These are phyloP conservation scores for Phylloporus sp. DNA, from an alignment of 768 basidiomycete genomes.

Conservation along the genomic window DNA sequence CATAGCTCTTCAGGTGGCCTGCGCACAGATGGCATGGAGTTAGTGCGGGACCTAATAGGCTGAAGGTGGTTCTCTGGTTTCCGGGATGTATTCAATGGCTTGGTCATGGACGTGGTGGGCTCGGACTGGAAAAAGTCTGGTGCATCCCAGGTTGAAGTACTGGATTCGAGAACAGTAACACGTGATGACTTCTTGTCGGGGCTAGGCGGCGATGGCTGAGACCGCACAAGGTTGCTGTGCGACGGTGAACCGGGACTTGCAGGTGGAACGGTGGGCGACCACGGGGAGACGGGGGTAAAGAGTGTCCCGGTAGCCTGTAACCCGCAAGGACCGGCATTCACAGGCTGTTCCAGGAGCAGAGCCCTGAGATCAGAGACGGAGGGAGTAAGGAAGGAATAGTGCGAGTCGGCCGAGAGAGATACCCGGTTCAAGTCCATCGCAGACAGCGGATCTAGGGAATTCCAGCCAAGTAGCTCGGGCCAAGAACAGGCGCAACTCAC, in stretches of 20 bases:
- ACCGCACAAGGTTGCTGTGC: constrained; percentile 3
- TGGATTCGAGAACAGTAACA: constrained; percentile 2
- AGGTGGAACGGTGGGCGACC: constrained; percentile 20
- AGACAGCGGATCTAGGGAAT: constrained; percentile 26
- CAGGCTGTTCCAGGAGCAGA: constrained; percentile 8
- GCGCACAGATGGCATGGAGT: constrained; percentile 12
- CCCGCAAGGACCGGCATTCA: constrained; percentile 6
- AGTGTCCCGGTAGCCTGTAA: constrained; percentile 6
- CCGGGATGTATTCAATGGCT: constrained; percentile 10
- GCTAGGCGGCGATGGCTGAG: constrained; percentile 9
- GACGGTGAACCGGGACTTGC: not conserved
- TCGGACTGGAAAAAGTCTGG: not conserved
- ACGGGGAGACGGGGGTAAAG: constrained; percentile 14
- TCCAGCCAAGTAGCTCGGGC: not conserved
- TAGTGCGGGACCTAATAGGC: constrained; percentile 12
- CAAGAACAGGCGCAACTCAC: constrained; percentile 18
- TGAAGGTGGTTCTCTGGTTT: constrained; percentile 18
- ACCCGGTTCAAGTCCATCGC: constrained; percentile 6
- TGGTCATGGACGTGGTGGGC: constrained; percentile 2
- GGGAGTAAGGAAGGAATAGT: constrained; percentile 4
- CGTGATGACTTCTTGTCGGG: constrained; percentile 6
- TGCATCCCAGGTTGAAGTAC: constrained; percentile 12
- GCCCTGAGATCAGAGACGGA: constrained; percentile 14
- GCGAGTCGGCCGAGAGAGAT: constrained; percentile 1
- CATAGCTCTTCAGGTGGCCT: constrained; percentile 20